Base-by-base conservation (phyloP, 2,329 filamentous ascomycete species). In the Fusarium odoratissimum region DNA sequence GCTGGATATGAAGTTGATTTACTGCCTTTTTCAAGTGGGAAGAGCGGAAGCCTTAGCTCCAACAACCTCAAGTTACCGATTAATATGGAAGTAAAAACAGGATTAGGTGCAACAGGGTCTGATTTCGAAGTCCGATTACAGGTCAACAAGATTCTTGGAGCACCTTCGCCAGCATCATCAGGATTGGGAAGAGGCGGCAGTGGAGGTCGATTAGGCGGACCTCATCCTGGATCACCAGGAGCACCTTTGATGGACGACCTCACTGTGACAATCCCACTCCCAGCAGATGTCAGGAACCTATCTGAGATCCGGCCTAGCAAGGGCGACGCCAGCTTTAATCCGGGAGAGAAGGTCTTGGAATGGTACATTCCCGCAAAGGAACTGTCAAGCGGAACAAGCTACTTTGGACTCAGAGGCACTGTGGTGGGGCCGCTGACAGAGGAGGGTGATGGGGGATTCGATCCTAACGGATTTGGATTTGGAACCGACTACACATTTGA, bases 1-100 rank as follows among this genome's bases (percentile, higher is more conserved):
- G 95, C 95, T 37, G 95, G 95, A 28, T 99, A 99, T 79, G 95
- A 98, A 81, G 94, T 97, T 25, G 94, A 99, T 80, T 84, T 99
- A 28, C 86, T 98, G 17, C 95, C 95, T 1, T 89, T 92, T 55
- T 88, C 91, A 21, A 86, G 85, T 73, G 86, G 87, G 25, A 87
- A 89, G 75, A 86, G 86, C 58, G 85, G 88, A 23, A 87, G 83
- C 60, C 82, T 89, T 4, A 88, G 83, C 60, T 84, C 86, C 60
- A 89, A 90, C 66, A 91, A 89, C 74, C 85, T 98, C 19, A 94
- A 95, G 78, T 84, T 98, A 9, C 96, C 96, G 0, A 92, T 96
- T 6, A 91, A 87, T 54, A 86, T 97, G 56, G 93, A 97, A 77
- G 90, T 98, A 52, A 92, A 91, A 76, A 95, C 95, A 3, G 91